Evolutionary conservation across 2,329 filamentous ascomycete genomes (phyloP), one percentile per base, ranked within the genome.

Genomic region (Colletotrichum sp.): DNA sequence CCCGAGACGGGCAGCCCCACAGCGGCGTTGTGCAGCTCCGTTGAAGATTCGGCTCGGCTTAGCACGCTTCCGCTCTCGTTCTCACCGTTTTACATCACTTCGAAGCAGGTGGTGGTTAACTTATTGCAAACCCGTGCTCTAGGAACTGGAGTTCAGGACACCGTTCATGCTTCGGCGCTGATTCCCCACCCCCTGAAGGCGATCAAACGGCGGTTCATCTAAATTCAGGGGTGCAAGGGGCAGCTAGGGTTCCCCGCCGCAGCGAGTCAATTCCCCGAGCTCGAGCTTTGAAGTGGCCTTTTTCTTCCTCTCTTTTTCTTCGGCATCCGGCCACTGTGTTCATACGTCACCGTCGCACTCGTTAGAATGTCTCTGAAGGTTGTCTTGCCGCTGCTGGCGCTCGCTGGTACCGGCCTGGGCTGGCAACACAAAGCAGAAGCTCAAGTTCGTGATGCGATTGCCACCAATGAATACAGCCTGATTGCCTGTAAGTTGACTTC

Each of bases 401-500:
- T 75, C 3, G 59, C 59, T 13, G 64, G 73, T 63, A 18, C 57
- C 26, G 30, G 73, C 10, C 8, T 26, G 21, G 64, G 70, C 5
- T 75, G 73, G 73, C 57, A 75, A 18, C 73, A 75, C 73, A 75
- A 73, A 57, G 68, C 70, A 2, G 69, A 64, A 21, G 26, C 57
- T 34, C 30, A 73, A n/a, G 69, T 73, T 16, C 73, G 70, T 7
- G 43, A 73, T 36, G 73, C 64, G 39, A 71, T 75, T 32, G 65
- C 59, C 21, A 52, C 64, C 9, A 79, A 79, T 16, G 80, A 81
- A 4, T 77, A 78, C 21, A 81, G 79, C 3, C 74, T 85, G 16
- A 77, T 83, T 48, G 83, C 83, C 18, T 85, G 84, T 85, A 78
- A 80, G 84, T 80, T 67, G 30, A 43, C 21, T 16, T 32, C 28